A percentile compares a stretch with the other conserved stretches of the same genome.
phyloP scores from a whole-genome alignment of 176 grass and related monocot species.

The Miscanthus lutarioriparius region DNA sequence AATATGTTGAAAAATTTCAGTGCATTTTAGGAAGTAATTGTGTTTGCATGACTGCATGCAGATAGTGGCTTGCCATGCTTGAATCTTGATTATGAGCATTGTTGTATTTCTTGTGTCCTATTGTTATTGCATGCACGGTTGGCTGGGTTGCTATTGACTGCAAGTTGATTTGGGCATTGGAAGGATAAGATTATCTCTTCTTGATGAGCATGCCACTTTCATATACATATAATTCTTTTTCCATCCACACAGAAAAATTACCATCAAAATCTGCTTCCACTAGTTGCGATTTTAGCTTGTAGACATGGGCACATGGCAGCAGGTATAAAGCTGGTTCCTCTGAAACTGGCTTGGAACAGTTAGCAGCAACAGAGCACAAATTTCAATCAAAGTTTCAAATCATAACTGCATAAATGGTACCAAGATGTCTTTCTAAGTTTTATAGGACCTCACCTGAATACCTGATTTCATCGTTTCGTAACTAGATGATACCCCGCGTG shows the following conservation, averaged over 20 bases:
- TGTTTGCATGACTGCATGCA: not conserved
- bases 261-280: not conserved
- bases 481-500: not conserved
- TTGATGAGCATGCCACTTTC: not conserved
- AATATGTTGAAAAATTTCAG: not conserved
- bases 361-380: not conserved
- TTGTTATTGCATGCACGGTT: not conserved
- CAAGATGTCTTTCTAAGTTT: not conserved
- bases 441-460: not conserved
- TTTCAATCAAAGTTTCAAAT: not conserved
- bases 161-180: not conserved
- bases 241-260: not conserved
- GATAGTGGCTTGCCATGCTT: not conserved
- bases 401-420: not conserved
- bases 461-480: not conserved
- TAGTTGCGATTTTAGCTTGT: not conserved
- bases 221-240: not conserved
- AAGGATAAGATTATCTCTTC: not conserved
- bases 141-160: not conserved
- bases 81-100: not conserved
- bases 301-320: not conserved
- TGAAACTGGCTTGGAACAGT: not conserved
- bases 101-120: not conserved
- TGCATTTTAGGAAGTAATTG: constrained; percentile 4
- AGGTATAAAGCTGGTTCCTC: not conserved